These are phyloP conservation scores for Blastomyces silverae DNA, from an alignment of 2,329 filamentous ascomycete species.

Conservation along the genomic window DNA sequence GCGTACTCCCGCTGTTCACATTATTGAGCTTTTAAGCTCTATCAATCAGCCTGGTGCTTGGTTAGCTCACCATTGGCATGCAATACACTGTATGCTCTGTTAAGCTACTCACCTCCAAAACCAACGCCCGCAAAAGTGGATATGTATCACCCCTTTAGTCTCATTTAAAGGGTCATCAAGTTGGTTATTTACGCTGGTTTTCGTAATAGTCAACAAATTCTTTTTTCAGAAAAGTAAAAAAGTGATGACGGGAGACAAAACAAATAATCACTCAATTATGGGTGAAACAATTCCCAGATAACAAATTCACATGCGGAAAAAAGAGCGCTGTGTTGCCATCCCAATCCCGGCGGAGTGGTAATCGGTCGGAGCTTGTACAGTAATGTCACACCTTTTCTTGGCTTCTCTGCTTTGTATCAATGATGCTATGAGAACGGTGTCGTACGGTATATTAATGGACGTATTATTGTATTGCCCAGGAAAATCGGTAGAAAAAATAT, in stretches of 20 bases:
- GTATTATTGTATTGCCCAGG: background rate
- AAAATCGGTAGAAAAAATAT: background rate
- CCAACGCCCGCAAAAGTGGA: background rate
- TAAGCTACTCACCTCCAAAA: background rate
- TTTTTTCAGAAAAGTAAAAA: background rate
- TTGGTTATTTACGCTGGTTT: background rate
- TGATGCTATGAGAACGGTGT: background rate
- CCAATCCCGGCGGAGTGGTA: slow-evolving; percentile 11
- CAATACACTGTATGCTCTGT: background rate
- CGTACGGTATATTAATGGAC: background rate
- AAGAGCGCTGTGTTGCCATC: background rate
- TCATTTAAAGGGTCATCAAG: background rate
- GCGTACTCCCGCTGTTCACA: background rate
- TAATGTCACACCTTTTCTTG: slow-evolving; percentile 7
- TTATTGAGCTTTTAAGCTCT: background rate
- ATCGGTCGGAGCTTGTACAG: slow-evolving; percentile 12
- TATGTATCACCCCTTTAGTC: background rate
- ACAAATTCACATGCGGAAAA: slow-evolving; percentile 2
- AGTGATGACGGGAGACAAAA: background rate
- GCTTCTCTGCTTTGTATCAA: background rate
- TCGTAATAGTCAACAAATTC: background rate
- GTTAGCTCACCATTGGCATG: background rate
- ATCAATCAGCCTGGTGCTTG: background rate
- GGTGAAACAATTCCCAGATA: background rate
- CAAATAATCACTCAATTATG: background rate